Evolutionary conservation across 2,329 filamentous ascomycete species (phyloP).

Genomic region (Nigrospora sphaerica): DNA sequence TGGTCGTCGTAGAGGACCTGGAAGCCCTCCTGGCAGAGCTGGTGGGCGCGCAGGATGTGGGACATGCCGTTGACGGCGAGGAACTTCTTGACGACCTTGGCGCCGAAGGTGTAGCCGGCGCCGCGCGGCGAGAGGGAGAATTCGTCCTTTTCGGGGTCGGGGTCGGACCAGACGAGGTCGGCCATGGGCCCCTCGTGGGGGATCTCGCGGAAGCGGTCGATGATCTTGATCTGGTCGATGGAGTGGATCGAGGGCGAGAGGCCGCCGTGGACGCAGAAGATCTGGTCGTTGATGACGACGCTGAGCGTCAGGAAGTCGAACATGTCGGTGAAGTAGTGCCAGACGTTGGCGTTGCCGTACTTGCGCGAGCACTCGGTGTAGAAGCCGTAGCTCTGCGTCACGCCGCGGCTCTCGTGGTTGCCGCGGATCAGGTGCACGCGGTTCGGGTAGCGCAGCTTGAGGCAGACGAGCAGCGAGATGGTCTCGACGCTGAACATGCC

Average conservation of each 20-base stretch:
- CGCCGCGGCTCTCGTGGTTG: constrained; percentile 95
- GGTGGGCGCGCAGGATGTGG: constrained; percentile 95
- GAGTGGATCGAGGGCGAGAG: constrained; percentile 89
- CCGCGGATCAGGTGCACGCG: constrained; percentile 94
- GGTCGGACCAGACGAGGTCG: constrained; percentile 98
- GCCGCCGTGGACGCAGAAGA: constrained; percentile 95
- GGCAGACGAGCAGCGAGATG: constrained; percentile 92
- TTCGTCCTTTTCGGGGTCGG: constrained; percentile 93
- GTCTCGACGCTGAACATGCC: constrained; percentile 99
- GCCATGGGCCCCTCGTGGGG: constrained; percentile 99
- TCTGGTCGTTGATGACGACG: constrained; percentile 97
- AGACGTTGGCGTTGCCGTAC: constrained; percentile 97
- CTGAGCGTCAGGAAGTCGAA: constrained; percentile 96
- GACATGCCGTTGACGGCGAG: constrained; percentile 96
- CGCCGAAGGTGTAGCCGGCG: constrained; percentile 94
- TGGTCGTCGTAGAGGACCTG: constrained; percentile 94
- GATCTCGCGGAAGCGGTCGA: constrained; percentile 96
- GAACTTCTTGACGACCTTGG: constrained; percentile 97
- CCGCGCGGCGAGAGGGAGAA: constrained; percentile 91
- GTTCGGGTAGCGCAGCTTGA: constrained; percentile 93
- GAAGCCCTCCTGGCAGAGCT: constrained; percentile 96
- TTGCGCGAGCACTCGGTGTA: constrained; percentile 98
- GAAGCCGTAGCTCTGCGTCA: constrained; percentile 98
- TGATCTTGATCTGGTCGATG: constrained; percentile 99
- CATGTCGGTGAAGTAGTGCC: constrained; percentile 99